Base-by-base conservation (phyloP, 73 alveolate genomes). In the Blepharisma stoltei region DNA sequence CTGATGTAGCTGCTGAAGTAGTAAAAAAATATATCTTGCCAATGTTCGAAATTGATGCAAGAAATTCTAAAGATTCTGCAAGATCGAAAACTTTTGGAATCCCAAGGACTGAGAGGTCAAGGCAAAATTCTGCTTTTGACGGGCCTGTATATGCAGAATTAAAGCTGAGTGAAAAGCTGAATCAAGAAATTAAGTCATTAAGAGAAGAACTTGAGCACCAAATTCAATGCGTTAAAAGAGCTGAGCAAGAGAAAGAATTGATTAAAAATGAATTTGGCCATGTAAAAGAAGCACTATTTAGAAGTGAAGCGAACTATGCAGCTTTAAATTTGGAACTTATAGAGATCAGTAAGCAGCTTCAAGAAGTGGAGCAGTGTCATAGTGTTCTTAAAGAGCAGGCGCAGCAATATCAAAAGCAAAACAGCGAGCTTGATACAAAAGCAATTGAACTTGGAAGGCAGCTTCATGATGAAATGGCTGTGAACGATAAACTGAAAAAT, bases 1-100 rank as follows among this genome's bases (percentile, higher is more conserved):
- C 92, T 49, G 92, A 84, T 54, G 67, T 84, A 38, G 92, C 92
- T 52, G 92, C 88, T 6, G 9, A 47, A 27, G 93, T 85, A 6
- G 93, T 85, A 6, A 23, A 81, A 54, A 54, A 82, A 20, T 85
- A 85, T 52, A 54, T 85, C 0, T 44, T 85, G 68, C 93, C 93
- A 43, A 70, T 85, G 83, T 85, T 85, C 60, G 93, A 85, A 55
- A 81, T 70, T 37, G 86, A 85, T 45, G 32, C 67, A 7, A 70
- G 87, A 76, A 18, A 14, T 14, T 1, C 11, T 14, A n/a, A 11
- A 14, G 27, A 47, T 25, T 14, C 44, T 9, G 44, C 8, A 46
- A 46, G 79, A 25, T 44, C 67, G n/a, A 53, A 69, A 46, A 38
- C 43, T 4, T 69, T 69, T 43, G 60, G 79, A n/a, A 18, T n/a